These are phyloP conservation scores for Colletotrichum salicis DNA, from an alignment of 2,329 filamentous ascomycete genomes.

Conservation along the genomic window DNA sequence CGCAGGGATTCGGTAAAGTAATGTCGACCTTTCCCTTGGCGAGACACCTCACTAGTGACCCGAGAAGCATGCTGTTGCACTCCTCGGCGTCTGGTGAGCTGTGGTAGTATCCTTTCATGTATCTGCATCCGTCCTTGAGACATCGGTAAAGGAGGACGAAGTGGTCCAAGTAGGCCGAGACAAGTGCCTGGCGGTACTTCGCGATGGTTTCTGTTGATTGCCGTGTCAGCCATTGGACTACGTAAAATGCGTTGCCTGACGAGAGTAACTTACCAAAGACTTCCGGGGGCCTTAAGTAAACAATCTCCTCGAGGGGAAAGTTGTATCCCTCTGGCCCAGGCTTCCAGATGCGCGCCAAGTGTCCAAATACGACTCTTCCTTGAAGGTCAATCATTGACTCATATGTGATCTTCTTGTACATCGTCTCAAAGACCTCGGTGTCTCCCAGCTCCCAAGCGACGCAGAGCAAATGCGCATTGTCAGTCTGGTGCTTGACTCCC, in stretches of 20 bases:
- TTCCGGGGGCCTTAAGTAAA: slow-evolving; percentile 20
- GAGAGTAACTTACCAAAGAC: slow-evolving; percentile 17
- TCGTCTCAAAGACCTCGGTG: slow-evolving; percentile 19
- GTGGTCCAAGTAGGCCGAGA: slow-evolving; percentile 24
- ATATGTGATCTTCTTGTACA: slow-evolving; percentile 29
- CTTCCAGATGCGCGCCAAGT: slow-evolving; percentile 22
- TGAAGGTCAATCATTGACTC: slow-evolving; percentile 27
- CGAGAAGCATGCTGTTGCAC: slow-evolving; percentile 34
- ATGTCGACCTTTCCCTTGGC: slow-evolving; percentile 31
- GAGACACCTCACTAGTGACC: slow-evolving; percentile 21
- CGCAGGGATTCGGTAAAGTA: slow-evolving; percentile 23
- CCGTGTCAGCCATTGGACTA: not conserved
- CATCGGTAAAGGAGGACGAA: slow-evolving; percentile 31
- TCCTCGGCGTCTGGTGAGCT: slow-evolving; percentile 32
- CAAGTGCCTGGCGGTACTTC: slow-evolving; percentile 15
- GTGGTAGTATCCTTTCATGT: slow-evolving; percentile 34
- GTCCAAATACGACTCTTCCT: slow-evolving; percentile 24
- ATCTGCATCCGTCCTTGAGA: slow-evolving; percentile 30
- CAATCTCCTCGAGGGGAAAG: slow-evolving; percentile 23
- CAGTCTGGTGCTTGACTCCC: slow-evolving; percentile 3
- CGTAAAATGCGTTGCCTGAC: too few relatives aligned
- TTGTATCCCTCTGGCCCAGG: slow-evolving; percentile 30
- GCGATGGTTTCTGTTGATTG: slow-evolving; percentile 15
- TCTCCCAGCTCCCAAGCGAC: slow-evolving; percentile 35
- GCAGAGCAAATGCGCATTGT: slow-evolving; percentile 19